These are phyloP conservation scores for Hericium alpestre DNA, from an alignment of 768 basidiomycete species.

Conservation along the genomic window DNA sequence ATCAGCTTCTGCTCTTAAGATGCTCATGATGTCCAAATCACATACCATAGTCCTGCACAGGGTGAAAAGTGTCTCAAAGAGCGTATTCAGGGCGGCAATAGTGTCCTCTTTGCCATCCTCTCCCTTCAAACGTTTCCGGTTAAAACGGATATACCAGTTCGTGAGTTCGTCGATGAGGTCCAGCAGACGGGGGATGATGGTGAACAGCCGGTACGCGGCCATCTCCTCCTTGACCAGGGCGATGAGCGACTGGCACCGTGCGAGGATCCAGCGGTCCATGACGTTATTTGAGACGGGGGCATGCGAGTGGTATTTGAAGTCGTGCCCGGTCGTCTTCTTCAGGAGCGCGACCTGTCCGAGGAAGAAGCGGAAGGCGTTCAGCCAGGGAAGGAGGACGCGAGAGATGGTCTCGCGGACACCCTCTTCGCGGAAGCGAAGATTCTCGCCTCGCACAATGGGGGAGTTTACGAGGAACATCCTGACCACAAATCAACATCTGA, in stretches of 20 bases:
- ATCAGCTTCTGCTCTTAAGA: not conserved
- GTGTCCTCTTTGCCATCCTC: conserved; percentile 88
- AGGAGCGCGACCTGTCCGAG: conserved; percentile 84
- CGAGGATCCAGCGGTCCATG: conserved; percentile 98
- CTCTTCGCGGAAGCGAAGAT: conserved; percentile 94
- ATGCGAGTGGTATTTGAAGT: conserved; percentile 83
- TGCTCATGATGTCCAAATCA: conserved; percentile 4
- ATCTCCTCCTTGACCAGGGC: conserved; percentile 86
- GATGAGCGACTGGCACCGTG: conserved; percentile 95
- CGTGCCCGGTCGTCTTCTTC: conserved; percentile 65
- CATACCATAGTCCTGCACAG: conserved; percentile 90
- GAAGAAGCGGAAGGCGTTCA: conserved; percentile 99
- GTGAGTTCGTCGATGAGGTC: conserved; percentile 93
- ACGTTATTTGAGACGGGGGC: conserved; percentile 80
- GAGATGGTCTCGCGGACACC: conserved; percentile 95
- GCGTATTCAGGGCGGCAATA: conserved; percentile 77
- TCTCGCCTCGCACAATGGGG: conserved; percentile 95
- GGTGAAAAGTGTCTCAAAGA: conserved; percentile 92
- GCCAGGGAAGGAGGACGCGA: conserved; percentile 94
- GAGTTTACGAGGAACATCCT: conserved; percentile 99
- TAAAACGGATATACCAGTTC: conserved; percentile 99
- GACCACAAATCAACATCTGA: not conserved
- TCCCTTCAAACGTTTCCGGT: conserved; percentile 90
- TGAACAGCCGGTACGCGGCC: conserved; percentile 95
- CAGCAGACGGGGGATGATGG: conserved; percentile 88